Conservation (phyloP, 73 alveolate species). For the Tetrahymena elliotti region DNA sequence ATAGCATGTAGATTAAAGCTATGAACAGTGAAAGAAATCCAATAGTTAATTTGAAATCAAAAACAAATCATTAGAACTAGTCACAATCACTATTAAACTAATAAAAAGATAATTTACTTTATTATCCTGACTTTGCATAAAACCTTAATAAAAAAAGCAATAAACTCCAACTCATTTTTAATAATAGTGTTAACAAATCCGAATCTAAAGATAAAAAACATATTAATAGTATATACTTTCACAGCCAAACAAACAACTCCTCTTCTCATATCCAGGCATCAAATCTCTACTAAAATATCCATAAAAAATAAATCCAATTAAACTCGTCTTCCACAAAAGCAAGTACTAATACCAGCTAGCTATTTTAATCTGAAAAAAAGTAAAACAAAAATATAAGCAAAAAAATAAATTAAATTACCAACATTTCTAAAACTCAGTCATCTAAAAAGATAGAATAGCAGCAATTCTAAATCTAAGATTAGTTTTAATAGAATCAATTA, state of each 20-base stretch:
- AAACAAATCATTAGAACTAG: not conserved
- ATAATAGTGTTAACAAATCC: not conserved
- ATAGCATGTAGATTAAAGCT: not conserved
- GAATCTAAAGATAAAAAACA: not conserved
- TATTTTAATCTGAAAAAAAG: not conserved
- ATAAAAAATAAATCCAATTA: not conserved
- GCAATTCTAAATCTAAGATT: not conserved
- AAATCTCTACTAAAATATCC: not conserved
- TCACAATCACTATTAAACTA: not conserved
- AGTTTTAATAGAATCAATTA: too few species aligned
- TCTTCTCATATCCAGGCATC: not conserved
- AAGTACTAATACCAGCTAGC: not conserved
- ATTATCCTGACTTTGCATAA: not conserved
- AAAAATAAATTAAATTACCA: not conserved
- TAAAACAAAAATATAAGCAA: not conserved
- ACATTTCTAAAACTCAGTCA: not conserved
- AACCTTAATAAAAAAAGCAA: not conserved
- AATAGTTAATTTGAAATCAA: not conserved
- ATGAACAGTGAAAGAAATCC: not conserved
- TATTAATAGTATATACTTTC: not conserved
- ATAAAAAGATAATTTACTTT: not conserved
- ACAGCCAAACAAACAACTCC: not conserved
- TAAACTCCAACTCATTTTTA: not conserved
- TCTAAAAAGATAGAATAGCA: not conserved
- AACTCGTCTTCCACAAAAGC: not conserved